Conservation (phyloP, 345 rosid species). For the Eucalyptus shirleyi region DNA sequence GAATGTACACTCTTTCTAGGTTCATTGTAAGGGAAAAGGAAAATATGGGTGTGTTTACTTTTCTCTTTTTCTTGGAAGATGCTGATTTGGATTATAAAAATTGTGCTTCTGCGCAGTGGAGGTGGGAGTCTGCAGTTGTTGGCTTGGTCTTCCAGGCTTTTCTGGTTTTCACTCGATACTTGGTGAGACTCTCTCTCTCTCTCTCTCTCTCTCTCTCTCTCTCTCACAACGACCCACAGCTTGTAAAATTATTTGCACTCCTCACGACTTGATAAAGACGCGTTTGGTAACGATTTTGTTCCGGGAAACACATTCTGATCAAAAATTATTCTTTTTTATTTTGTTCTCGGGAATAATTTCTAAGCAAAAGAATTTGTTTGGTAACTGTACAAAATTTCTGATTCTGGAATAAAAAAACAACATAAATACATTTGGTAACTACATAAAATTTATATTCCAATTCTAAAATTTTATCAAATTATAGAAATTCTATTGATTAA, state of each 20-base stretch:
- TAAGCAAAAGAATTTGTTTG: fast-evolving
- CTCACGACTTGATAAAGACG: not conserved
- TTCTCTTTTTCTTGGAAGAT: not conserved
- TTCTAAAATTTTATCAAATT: no score
- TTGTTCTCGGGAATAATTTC: fast-evolving
- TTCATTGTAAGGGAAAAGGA: not conserved
- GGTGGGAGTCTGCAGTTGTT: conserved; percentile 60
- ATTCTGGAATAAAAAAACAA: fast-evolving
- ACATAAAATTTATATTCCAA: no score
- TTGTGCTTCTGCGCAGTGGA: conserved; percentile 42
- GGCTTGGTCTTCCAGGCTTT: conserved; percentile 51
- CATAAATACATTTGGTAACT: fast-evolving
- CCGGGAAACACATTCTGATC: fast-evolving
- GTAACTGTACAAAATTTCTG: fast-evolving
- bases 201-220: not conserved
- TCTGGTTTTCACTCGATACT: conserved; percentile 46
- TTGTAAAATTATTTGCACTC: not conserved
- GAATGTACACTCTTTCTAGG: not conserved
- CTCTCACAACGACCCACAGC: no score
- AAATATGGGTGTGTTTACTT: not conserved
- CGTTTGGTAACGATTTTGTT: fast-evolving
- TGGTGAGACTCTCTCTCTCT: conserved; percentile 26
- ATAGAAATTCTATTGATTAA: no score
- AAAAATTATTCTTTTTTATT: no score
- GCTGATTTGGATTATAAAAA: not conserved